Evolutionary conservation across 768 basidiomycete species (phyloP).

Genomic region (Calvatia gigantea): DNA sequence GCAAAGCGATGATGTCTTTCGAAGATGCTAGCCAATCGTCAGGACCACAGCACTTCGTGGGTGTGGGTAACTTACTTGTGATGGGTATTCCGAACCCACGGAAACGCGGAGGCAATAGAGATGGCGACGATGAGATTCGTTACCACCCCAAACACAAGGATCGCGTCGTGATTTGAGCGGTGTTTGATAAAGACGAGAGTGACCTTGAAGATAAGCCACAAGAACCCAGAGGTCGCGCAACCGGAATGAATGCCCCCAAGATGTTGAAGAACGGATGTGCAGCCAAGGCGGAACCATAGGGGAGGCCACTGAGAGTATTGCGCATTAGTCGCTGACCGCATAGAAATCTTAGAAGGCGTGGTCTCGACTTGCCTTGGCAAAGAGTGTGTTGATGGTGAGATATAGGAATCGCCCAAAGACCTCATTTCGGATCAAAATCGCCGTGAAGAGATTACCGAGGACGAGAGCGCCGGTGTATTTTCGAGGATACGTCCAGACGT

Average conservation of each 20-base stretch:
- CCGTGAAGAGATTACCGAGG: constrained; percentile 67
- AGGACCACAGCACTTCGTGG: neutral
- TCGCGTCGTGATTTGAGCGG: constrained; percentile 45
- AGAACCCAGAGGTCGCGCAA: constrained; percentile 70
- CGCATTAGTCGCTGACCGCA: constrained; percentile 7
- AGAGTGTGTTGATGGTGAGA: constrained; percentile 63
- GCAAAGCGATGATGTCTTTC: constrained; percentile 81
- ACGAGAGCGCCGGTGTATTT: constrained; percentile 68
- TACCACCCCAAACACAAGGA: constrained; percentile 60
- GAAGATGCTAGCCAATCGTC: constrained; percentile 49
- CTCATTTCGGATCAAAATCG: constrained; percentile 79
- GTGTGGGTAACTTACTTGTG: constrained; percentile 56
- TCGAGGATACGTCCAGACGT: constrained; percentile 65
- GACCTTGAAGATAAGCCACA: constrained; percentile 68
- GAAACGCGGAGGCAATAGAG: constrained; percentile 65
- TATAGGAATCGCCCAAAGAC: constrained; percentile 79
- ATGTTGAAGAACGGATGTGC: constrained; percentile 73
- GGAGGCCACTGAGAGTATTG: constrained; percentile 37
- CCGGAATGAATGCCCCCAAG: constrained; percentile 85
- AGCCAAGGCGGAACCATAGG: constrained; percentile 56
- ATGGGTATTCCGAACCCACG: constrained; percentile 78
- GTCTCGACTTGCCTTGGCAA: constrained; percentile 60
- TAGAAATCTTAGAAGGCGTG: neutral
- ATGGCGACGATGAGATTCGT: constrained; percentile 57
- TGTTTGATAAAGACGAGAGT: constrained; percentile 49